Conservation (phyloP, 495 filamentous ascomycete species). For the Aspergillus avenaceus region DNA sequence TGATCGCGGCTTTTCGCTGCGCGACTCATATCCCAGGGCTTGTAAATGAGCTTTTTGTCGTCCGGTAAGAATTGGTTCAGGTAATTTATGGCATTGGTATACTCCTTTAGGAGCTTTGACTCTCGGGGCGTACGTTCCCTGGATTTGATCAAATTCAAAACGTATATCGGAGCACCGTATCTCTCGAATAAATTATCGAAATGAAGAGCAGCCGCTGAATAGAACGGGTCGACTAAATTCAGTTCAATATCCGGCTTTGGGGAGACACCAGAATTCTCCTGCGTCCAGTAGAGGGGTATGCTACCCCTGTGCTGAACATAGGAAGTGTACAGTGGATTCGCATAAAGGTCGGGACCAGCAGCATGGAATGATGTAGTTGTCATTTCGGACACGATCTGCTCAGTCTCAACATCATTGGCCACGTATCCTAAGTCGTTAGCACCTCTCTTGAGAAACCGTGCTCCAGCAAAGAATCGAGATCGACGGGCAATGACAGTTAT, state of each 20-base stretch:
- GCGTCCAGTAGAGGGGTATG: constrained; percentile 95
- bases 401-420: constrained; percentile 98
- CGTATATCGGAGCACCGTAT: constrained; percentile 88
- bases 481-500: constrained; percentile 91
- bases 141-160: constrained; percentile 90
- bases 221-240: constrained; percentile 93
- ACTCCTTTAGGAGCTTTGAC: constrained; percentile 85
- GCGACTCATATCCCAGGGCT: constrained; percentile 97
- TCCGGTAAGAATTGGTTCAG: constrained; percentile 90
- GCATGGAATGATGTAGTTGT: constrained; percentile 93
- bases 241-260: constrained; percentile 95
- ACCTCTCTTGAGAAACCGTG: constrained; percentile 89
- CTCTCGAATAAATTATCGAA: constrained; percentile 94
- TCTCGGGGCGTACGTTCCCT: constrained; percentile 88
- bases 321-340: constrained; percentile 88
- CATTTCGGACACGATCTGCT: constrained; percentile 95
- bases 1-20: constrained; percentile 93
- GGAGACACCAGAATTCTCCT: constrained; percentile 91
- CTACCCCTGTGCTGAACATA: constrained; percentile 97
- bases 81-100: constrained; percentile 81
- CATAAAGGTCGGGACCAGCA: constrained; percentile 77
- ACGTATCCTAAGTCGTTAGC: constrained; percentile 96
- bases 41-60: constrained; percentile 82
- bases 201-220: constrained; percentile 90
- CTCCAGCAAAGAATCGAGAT: constrained; percentile 91